phyloP scores from a whole-genome alignment of 495 filamentous ascomycete species.

The Rusavskia elegans region DNA sequence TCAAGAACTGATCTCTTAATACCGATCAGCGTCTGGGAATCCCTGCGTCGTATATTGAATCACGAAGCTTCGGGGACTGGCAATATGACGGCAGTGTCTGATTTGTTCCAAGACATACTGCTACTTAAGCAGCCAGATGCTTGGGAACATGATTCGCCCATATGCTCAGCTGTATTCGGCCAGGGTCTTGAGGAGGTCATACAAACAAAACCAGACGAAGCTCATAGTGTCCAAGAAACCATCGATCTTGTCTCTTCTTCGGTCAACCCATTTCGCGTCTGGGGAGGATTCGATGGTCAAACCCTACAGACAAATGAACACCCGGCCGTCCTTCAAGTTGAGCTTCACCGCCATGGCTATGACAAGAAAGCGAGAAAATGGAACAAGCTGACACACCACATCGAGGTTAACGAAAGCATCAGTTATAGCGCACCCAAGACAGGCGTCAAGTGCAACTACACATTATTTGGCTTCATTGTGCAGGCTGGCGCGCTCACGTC shows the following conservation, averaged over 20 bases:
- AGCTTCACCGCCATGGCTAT: conserved; percentile 41
- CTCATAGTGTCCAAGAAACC: conserved; percentile 11
- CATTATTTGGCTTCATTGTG: conserved; percentile 45
- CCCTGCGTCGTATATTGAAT: conserved; percentile 10
- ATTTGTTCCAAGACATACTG: conserved; percentile 8
- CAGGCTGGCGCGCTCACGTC: conserved; percentile 46
- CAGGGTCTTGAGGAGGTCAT: neutral
- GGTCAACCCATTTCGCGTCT: conserved; percentile 4
- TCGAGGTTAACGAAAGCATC: conserved; percentile 38
- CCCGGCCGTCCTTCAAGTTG: conserved; percentile 37
- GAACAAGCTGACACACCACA: conserved; percentile 39
- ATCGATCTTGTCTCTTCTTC: conserved; percentile 15
- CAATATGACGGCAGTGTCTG: conserved; percentile 1
- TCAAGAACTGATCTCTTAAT: conserved; percentile 10
- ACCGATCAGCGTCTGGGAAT: conserved; percentile 18
- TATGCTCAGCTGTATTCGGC: neutral
- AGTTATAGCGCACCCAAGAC: conserved; percentile 24
- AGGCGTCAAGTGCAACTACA: conserved; percentile 27
- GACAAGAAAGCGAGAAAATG: conserved; percentile 36
- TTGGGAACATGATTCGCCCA: conserved; percentile 3
- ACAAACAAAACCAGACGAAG: neutral
- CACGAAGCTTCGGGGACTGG: conserved; percentile 4
- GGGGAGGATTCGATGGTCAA: conserved; percentile 8
- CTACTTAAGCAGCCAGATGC: conserved; percentile 13
- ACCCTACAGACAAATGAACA: neutral